Percentiles rank a stretch among this genome's conserved stretches.
Conservation (phyloP, 352 stramenopile genomes). For the Phytophthora litchii region DNA sequence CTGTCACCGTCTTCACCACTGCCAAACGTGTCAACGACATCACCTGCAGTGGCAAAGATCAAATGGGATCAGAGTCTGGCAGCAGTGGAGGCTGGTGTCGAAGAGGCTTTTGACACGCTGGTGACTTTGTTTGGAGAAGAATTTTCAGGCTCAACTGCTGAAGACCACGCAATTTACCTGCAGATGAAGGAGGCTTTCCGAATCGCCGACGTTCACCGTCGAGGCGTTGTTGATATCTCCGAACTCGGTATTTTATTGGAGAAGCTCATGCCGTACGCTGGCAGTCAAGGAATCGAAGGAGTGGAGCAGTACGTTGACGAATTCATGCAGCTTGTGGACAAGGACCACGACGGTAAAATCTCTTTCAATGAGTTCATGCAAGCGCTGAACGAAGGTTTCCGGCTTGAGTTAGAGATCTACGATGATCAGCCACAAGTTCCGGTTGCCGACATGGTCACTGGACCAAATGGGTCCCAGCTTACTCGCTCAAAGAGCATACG, state of each 20-base stretch:
- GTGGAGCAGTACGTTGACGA: conserved; percentile 79
- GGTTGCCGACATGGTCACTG: conserved; percentile 15
- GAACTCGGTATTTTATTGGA: conserved; percentile 68
- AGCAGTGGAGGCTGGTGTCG: conserved; percentile 48
- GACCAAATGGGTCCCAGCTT: conserved; percentile 12
- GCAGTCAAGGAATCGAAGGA: conserved; percentile 41
- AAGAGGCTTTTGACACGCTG: conserved; percentile 65
- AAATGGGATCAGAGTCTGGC: conserved; percentile 51
- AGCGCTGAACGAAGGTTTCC: conserved; percentile 72
- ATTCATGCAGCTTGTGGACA: conserved; percentile 78
- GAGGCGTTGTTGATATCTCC: conserved; percentile 60
- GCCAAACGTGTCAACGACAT: conserved; percentile 31
- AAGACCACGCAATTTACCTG: conserved; percentile 75
- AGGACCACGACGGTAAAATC: conserved; percentile 69
- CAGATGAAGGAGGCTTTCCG: conserved; percentile 83
- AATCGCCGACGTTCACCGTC: conserved; percentile 63
- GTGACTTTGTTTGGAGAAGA: conserved; percentile 65
- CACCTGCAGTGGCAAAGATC: conserved; percentile 35
- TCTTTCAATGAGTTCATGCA: conserved; percentile 85
- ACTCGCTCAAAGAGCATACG: conserved; percentile 18
- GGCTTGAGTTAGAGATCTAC: conserved; percentile 78
- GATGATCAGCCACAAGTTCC: conserved; percentile 44
- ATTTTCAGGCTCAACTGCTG: conserved; percentile 53
- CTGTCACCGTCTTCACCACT: conserved; percentile 24
- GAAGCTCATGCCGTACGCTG: conserved; percentile 64